Percentiles rank a stretch among this genome's conserved stretches.
Conservation (phyloP, 2,329 filamentous ascomycete species). For the Ophiocordyceps unilateralis region DNA sequence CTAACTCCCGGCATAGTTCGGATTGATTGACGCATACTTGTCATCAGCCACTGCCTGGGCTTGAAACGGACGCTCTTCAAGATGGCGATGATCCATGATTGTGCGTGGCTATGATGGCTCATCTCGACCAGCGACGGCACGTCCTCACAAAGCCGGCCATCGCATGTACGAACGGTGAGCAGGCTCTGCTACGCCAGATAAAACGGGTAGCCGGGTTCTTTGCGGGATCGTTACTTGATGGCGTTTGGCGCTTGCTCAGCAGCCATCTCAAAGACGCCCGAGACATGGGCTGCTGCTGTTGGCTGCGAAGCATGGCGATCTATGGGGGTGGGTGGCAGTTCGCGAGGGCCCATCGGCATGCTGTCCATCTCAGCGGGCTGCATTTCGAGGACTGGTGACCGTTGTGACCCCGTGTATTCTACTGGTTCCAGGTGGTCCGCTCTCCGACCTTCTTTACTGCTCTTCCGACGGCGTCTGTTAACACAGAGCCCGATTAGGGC, state of each 20-base stretch:
- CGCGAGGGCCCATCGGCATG: conserved; percentile 3
- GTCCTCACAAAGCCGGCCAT: too few species aligned
- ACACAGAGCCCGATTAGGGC: neutral
- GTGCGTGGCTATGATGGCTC: too few species aligned
- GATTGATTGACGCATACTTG: neutral
- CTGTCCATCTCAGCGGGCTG: conserved; percentile 3
- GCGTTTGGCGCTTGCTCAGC: neutral
- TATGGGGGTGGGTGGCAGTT: neutral
- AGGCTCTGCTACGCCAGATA: neutral
- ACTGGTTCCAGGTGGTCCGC: neutral
- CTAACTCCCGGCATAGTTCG: too few species aligned
- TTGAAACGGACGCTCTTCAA: too few species aligned
- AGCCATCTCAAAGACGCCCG: neutral
- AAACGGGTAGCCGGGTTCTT: too few species aligned
- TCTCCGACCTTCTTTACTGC: neutral
- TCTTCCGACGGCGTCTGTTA: neutral
- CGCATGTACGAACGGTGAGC: too few species aligned
- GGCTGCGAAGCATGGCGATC: neutral
- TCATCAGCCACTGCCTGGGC: too few species aligned
- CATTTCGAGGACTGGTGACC: neutral
- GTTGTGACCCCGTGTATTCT: neutral
- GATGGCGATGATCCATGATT: too few species aligned
- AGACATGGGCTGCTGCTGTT: neutral
- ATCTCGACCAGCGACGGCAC: too few species aligned
- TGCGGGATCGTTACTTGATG: neutral